These are phyloP conservation scores for Backusella circina DNA, from an alignment of 192 early-diverging fungal species.

Conservation along the genomic window DNA sequence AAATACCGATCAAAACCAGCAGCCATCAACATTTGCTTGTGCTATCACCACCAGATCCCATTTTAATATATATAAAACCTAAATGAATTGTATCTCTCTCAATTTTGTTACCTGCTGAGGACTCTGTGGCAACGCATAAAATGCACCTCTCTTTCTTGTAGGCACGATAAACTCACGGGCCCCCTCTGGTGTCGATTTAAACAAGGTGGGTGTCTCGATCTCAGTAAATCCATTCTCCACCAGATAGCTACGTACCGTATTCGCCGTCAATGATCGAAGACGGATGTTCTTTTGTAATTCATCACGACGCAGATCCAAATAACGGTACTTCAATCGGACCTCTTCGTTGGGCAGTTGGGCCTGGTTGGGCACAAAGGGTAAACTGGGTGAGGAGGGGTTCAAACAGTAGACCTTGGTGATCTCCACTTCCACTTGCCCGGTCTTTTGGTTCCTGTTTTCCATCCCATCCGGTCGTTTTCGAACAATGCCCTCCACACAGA, in stretches of 20 bases:
- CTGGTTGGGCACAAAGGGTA: slow-evolving; percentile 61
- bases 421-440: slow-evolving; percentile 73
- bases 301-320: slow-evolving; percentile 78
- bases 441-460: slow-evolving; percentile 38
- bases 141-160: slow-evolving; percentile 66
- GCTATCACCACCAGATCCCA: no score
- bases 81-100: not conserved
- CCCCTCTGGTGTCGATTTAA: slow-evolving; percentile 92
- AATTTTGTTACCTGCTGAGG: slow-evolving; percentile 69
- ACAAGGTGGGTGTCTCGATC: slow-evolving; percentile 89
- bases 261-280: slow-evolving; percentile 60
- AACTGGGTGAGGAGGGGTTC: slow-evolving; percentile 56
- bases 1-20: slow-evolving; percentile 88
- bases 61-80: not conserved
- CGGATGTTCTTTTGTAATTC: slow-evolving; percentile 75
- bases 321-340: slow-evolving; percentile 67
- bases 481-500: slow-evolving; percentile 66
- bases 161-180: slow-evolving; percentile 94
- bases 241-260: slow-evolving; percentile 68
- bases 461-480: slow-evolving; percentile 48
- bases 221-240: slow-evolving; percentile 71
- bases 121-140: slow-evolving; percentile 88
- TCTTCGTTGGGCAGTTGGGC: slow-evolving; percentile 72
- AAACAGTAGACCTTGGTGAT: slow-evolving; percentile 57
- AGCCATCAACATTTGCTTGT: slow-evolving; percentile 89